phyloP scores from a whole-genome alignment of 2,329 filamentous ascomycete species.

The Macroventuria anomochaeta region DNA sequence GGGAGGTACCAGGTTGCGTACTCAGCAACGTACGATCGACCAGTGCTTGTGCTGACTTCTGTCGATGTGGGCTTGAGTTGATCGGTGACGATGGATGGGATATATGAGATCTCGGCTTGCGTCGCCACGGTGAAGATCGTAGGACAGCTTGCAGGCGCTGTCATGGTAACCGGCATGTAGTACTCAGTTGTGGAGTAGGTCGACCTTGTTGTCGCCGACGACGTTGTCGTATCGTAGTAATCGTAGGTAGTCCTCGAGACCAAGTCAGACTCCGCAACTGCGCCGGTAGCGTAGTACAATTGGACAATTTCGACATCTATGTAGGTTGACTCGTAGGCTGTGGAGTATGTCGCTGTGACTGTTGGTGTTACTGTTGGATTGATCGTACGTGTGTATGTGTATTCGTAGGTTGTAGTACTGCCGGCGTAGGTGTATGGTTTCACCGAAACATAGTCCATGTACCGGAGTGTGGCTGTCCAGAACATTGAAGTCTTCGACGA shows the following conservation, averaged over 20 bases:
- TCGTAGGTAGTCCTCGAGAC: constrained; percentile 15
- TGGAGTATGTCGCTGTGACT: constrained; percentile 25
- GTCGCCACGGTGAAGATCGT: constrained; percentile 33
- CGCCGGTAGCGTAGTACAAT: constrained; percentile 31
- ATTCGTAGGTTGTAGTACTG: constrained; percentile 12
- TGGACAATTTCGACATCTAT: constrained; percentile 26
- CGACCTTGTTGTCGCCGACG: constrained; percentile 10
- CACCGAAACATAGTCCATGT: constrained; percentile 23
- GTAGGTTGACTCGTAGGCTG: constrained; percentile 14
- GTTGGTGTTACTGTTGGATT: constrained; percentile 37
- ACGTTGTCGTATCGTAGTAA: constrained; percentile 16
- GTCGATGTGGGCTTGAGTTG: constrained; percentile 36
- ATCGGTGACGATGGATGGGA: constrained; percentile 33
- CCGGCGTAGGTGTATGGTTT: constrained; percentile 22
- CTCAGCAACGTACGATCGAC: constrained; percentile 15
- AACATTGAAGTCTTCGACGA: constrained; percentile 22
- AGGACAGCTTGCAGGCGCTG: constrained; percentile 37
- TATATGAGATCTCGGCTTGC: constrained; percentile 21
- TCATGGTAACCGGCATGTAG: constrained; percentile 42
- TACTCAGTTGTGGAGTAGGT: constrained; percentile 22
- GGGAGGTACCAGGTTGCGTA: constrained; percentile 38
- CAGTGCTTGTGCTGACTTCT: constrained; percentile 13
- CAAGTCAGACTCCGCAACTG: constrained; percentile 35
- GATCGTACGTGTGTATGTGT: constrained; percentile 26
- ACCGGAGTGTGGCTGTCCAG: constrained; percentile 36